Conservation (phyloP, 2,329 filamentous ascomycete species). For the Claviceps humidiphila region DNA sequence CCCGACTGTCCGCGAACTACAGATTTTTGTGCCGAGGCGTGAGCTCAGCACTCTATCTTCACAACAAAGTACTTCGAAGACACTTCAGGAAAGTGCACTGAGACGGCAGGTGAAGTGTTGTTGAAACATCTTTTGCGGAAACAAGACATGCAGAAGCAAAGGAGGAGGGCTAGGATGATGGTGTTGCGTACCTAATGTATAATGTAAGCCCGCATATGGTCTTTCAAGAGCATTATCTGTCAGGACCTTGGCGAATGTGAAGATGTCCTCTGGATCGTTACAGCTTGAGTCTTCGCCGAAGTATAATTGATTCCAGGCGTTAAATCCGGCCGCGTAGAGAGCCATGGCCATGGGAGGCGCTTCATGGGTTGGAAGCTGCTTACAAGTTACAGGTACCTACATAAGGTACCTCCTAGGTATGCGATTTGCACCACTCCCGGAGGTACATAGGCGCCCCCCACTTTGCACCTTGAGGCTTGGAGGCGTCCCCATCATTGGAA, state of each 20-base stretch:
- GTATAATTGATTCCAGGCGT: constrained; percentile 42
- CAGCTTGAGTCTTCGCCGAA: constrained; percentile 16
- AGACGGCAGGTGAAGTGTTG: not conserved
- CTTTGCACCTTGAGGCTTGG: too few species aligned
- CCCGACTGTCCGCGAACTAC: constrained; percentile 1
- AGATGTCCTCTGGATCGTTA: constrained; percentile 32
- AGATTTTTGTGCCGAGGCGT: not conserved
- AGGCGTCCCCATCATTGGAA: too few species aligned
- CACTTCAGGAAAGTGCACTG: not conserved
- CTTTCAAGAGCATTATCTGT: constrained; percentile 20
- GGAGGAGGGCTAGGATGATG: not conserved
- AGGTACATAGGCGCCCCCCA: too few species aligned
- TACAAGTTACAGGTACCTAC: too few species aligned
- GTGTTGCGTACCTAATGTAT: constrained; percentile 29
- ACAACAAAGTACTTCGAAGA: not conserved
- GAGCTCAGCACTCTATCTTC: not conserved
- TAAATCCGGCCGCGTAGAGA: constrained; percentile 42
- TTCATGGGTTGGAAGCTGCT: not conserved
- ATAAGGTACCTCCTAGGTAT: too few species aligned
- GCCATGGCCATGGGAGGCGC: constrained; percentile 32
- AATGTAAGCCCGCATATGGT: constrained; percentile 25
- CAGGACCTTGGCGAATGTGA: constrained; percentile 30
- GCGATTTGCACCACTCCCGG: not conserved
- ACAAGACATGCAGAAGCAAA: not conserved
- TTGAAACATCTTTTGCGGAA: not conserved